phyloP scores from a whole-genome alignment of 2,329 filamentous ascomycete genomes.

The Pseudogymnoascus sp. region DNA sequence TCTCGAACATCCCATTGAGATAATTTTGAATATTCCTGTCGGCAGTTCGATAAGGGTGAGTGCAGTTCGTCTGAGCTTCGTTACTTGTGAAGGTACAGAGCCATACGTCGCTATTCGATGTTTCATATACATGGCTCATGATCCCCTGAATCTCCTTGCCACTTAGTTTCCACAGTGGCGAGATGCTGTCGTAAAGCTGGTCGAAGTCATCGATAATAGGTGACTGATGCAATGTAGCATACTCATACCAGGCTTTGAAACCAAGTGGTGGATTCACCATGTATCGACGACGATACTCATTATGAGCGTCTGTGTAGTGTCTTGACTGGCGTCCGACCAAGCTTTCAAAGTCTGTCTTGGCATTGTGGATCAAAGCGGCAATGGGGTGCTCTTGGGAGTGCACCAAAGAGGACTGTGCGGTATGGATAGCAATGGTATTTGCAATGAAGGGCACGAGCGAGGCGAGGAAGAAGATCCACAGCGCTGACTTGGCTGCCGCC shows the following conservation, averaged over 20 bases:
- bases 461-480: conserved; percentile 29
- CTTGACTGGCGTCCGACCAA: conserved; percentile 58
- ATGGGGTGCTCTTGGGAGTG: conserved; percentile 48
- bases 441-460: conserved; percentile 18
- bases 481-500: conserved; percentile 17
- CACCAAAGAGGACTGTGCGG: not conserved
- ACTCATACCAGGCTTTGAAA: conserved; percentile 39
- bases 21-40: conserved; percentile 28
- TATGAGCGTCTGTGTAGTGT: conserved; percentile 66
- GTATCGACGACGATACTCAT: conserved; percentile 40
- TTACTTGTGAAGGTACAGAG: not conserved
- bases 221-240: conserved; percentile 32
- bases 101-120: not conserved
- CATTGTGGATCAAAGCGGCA: conserved; percentile 51
- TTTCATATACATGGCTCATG: conserved; percentile 9
- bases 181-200: conserved; percentile 32
- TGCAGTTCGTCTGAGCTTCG: conserved; percentile 25
- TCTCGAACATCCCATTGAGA: conserved; percentile 28
- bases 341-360: conserved; percentile 49
- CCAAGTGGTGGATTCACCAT: conserved; percentile 36
- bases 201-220: conserved; percentile 45
- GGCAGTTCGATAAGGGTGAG: conserved; percentile 26
- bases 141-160: conserved; percentile 23
- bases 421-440: not conserved
- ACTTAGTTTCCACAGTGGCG: conserved; percentile 34